Conservation (phyloP, 768 basidiomycete genomes). For the Hemileccinum impolitum region DNA sequence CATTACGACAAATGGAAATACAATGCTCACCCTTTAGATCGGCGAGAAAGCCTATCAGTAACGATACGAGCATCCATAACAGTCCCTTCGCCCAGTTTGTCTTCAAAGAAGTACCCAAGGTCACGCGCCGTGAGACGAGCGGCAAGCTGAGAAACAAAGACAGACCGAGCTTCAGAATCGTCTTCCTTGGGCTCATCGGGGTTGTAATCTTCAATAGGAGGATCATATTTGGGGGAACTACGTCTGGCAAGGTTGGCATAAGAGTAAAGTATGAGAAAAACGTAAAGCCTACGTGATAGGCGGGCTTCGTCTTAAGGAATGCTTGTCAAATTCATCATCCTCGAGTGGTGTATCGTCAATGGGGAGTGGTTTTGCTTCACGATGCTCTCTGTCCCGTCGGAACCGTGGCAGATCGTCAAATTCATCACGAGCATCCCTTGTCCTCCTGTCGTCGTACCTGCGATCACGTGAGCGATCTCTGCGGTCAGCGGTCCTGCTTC, state of each 20-base stretch:
- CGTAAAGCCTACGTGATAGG: conserved; percentile 42
- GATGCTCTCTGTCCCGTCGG: conserved; percentile 41
- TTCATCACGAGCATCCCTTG: conserved; percentile 53
- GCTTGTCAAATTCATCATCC: conserved; percentile 30
- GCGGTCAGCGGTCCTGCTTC: conserved; percentile 41
- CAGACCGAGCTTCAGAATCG: conserved; percentile 96
- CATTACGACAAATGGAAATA: neutral
- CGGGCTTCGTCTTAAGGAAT: conserved; percentile 35
- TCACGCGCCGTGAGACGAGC: conserved; percentile 95
- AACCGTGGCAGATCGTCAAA: conserved; percentile 52
- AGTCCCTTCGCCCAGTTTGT: conserved; percentile 88
- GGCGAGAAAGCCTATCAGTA: conserved; percentile 88
- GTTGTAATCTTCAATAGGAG: conserved; percentile 65
- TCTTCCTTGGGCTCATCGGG: conserved; percentile 91
- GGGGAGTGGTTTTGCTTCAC: conserved; percentile 38
- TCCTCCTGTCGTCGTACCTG: conserved; percentile 49
- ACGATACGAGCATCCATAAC: conserved; percentile 97
- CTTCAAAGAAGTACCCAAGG: conserved; percentile 98
- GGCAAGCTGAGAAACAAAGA: conserved; percentile 97
- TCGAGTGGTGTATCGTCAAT: conserved; percentile 39
- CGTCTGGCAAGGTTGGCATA: conserved; percentile 42
- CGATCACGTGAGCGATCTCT: conserved; percentile 53
- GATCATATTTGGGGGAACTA: conserved; percentile 68
- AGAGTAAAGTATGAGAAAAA: conserved; percentile 7
- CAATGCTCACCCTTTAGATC: conserved; percentile 88